Evolutionary conservation across 306 rosid genomes (phyloP).

Genomic region (Echinosophora koreensis): DNA sequence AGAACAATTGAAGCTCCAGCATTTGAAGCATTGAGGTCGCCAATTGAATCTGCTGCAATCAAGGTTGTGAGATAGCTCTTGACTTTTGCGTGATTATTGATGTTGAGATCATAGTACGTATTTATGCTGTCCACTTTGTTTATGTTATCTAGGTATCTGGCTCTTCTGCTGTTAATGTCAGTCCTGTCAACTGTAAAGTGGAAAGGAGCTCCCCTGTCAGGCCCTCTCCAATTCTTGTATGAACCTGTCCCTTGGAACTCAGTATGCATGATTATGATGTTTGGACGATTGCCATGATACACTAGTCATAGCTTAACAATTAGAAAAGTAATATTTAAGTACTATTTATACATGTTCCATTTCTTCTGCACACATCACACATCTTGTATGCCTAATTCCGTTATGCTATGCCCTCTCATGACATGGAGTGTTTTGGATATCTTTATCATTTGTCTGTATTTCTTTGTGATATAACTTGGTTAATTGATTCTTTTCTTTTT

Average conservation of each 20-base stretch:
- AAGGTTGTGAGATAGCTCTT: constrained; percentile 60
- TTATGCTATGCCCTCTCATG: constrained; percentile 16
- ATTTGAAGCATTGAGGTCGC: constrained; percentile 76
- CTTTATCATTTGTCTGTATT: constrained; percentile 24
- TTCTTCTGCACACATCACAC: constrained; percentile 6
- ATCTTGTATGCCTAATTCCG: constrained; percentile 2
- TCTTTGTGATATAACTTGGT: constrained; percentile 16
- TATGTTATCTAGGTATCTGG: constrained; percentile 64
- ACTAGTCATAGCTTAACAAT: constrained; percentile 19
- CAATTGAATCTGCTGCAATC: constrained; percentile 68
- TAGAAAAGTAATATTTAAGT: background rate
- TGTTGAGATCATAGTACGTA: constrained; percentile 15
- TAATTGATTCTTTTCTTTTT: background rate
- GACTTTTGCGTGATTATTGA: constrained; percentile 38
- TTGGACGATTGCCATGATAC: constrained; percentile 10
- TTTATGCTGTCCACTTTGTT: constrained; percentile 3
- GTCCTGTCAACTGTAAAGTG: constrained; percentile 78
- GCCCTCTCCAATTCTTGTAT: constrained; percentile 75
- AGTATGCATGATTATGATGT: constrained; percentile 15
- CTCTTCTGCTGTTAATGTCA: constrained; percentile 60
- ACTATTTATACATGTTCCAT: constrained; percentile 3
- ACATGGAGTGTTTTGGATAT: constrained; percentile 26
- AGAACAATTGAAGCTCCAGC: constrained; percentile 64
- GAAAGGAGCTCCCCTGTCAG: constrained; percentile 82
- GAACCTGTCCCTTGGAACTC: constrained; percentile 45